Conservation (phyloP, 345 rosid genomes). For the Kandelia obovata region DNA sequence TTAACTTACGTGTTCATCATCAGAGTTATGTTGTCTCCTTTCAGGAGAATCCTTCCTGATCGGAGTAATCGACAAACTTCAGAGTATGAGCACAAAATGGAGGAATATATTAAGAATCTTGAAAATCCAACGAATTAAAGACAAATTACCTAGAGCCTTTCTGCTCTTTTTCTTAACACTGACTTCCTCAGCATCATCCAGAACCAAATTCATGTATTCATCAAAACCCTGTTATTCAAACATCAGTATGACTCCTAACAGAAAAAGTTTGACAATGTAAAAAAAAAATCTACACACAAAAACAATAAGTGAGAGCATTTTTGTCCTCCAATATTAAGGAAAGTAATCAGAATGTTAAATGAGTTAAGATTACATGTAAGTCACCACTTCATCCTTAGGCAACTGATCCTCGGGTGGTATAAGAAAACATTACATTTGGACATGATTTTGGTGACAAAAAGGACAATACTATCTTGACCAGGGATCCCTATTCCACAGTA, state of each 20-base stretch:
- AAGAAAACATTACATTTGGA: too few species aligned
- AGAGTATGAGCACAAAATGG: neutral
- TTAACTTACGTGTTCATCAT: constrained; percentile 84
- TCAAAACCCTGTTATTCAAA: constrained; percentile 68
- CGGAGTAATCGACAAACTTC: constrained; percentile 1
- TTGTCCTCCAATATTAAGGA: too few species aligned
- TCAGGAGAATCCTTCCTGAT: constrained; percentile 86
- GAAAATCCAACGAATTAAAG: neutral
- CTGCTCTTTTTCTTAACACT: constrained; percentile 78
- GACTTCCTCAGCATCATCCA: constrained; percentile 97
- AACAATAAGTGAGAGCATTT: too few species aligned
- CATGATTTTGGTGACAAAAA: too few species aligned
- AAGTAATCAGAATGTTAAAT: too few species aligned
- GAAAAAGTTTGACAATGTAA: neutral
- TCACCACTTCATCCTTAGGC: too few species aligned
- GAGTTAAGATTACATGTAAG: too few species aligned
- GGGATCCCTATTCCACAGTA: too few species aligned
- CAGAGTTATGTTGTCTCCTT: constrained; percentile 87
- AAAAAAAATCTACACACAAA: too few species aligned
- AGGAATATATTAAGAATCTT: neutral
- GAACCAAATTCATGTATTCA: constrained; percentile 95
- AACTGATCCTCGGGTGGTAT: too few species aligned
- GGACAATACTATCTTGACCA: too few species aligned
- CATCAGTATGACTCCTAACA: neutral
- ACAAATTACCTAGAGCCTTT: constrained; percentile 63